Percentiles rank a stretch among this genome's conserved stretches.
Conservation (phyloP, 1,139 yeast species). For the Eremothecium gossypii region DNA sequence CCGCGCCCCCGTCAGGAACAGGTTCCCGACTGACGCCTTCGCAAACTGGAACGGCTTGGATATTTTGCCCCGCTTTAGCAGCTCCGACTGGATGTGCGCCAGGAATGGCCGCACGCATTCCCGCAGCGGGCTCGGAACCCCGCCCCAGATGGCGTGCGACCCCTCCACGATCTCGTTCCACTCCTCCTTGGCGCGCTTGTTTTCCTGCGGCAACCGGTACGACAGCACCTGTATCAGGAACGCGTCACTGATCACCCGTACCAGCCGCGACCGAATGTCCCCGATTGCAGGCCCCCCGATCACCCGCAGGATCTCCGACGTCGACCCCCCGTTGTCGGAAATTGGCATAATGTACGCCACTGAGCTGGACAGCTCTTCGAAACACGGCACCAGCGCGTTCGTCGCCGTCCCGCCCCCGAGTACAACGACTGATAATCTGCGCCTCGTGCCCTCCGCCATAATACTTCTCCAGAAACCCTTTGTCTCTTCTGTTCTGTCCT, state of each 20-base stretch:
- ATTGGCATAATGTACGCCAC: conserved; percentile 70
- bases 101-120: conserved; percentile 72
- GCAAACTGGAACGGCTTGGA: conserved; percentile 56
- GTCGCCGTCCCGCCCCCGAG: conserved; percentile 75
- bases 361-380: conserved; percentile 35
- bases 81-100: conserved; percentile 69
- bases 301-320: conserved; percentile 81
- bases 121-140: conserved; percentile 51
- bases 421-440: conserved; percentile 33
- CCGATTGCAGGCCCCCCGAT: conserved; percentile 96
- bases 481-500: no score
- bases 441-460: background rate
- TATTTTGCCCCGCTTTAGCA: conserved; percentile 57
- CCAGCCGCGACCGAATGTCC: conserved; percentile 74
- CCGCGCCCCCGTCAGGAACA: conserved; percentile 75
- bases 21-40: conserved; percentile 76
- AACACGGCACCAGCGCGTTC: conserved; percentile 51
- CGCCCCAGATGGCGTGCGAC: conserved; percentile 58
- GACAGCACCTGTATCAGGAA: conserved; percentile 43
- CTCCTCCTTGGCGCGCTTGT: conserved; percentile 48
- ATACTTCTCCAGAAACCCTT: no score
- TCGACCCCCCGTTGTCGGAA: conserved; percentile 91
- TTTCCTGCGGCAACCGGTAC: conserved; percentile 49
- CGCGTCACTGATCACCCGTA: conserved; percentile 47
- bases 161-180: conserved; percentile 82